These are phyloP conservation scores for Tilletia caries DNA, from an alignment of 1,284 basidiomycete species.

Conservation along the genomic window DNA sequence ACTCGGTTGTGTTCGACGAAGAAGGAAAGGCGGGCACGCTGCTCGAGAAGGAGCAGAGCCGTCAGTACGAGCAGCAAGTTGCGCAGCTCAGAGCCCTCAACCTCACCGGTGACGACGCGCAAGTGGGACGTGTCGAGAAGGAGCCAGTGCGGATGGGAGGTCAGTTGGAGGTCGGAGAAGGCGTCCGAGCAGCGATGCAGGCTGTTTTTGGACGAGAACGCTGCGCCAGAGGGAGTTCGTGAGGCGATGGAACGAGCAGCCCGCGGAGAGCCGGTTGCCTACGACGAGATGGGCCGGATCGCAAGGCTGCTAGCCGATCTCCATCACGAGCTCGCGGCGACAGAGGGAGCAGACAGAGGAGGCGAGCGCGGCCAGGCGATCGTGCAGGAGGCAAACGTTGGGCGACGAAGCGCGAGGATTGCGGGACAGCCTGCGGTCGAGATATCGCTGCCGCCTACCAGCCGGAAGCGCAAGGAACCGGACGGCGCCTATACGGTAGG, in stretches of 20 bases:
- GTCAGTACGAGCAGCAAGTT: neutral
- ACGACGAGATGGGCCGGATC: too few relatives aligned
- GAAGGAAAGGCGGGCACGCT: neutral
- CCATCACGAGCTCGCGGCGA: neutral
- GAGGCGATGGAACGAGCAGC: neutral
- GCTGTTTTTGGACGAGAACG: neutral
- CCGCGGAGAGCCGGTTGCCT: too few relatives aligned
- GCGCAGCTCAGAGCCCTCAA: neutral
- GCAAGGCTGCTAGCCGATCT: neutral
- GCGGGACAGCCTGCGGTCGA: neutral
- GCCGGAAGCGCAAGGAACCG: neutral
- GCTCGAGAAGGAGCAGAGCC: neutral
- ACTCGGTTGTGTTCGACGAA: neutral
- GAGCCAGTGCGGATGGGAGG: too few relatives aligned
- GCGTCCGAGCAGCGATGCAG: too few relatives aligned
- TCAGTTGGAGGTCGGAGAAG: too few relatives aligned
- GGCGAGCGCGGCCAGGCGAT: neutral
- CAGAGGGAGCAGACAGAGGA: neutral
- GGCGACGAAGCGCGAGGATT: neutral
- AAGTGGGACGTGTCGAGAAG: neutral
- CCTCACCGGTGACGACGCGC: neutral
- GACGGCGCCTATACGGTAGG: neutral
- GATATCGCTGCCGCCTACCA: neutral
- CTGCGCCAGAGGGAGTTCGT: too few relatives aligned
- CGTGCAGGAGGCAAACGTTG: neutral